Base-by-base conservation (phyloP, 148 eudicot genomes). In the Rhododendron ovatum region DNA sequence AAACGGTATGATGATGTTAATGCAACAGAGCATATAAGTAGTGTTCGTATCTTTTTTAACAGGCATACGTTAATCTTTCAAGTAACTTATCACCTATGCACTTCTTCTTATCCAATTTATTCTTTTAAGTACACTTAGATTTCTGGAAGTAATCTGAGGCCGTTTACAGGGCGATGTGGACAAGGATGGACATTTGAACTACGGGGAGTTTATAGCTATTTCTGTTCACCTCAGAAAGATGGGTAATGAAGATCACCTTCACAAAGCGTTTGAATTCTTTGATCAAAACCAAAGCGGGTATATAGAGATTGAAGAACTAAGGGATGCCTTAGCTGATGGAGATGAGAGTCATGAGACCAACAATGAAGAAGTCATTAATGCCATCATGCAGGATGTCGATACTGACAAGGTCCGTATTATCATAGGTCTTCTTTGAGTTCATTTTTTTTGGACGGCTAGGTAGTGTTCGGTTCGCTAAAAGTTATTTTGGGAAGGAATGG, bases 381-480 rank as follows among this genome's bases (percentile, higher is more conserved):
- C 96, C 82, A 95, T 95, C 45, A 95, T 93, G 96, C 94, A 93
- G 69, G 96, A 95, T 78, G 98, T 95, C 14, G 98, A 95, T 81
- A 95, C 94, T 9, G 96, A 93, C 87, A 93, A 93, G 96, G 98
- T 95, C 37, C 79, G 73, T 67, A 59, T 30, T 86, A 73, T 78
- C 45, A 74, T 17, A 67, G 22, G 17, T 53, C 81, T 82, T 69
- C 33, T 37, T 28, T 73, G 39, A 30, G 18, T 71, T 30, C 39
- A 13, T 30, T 69, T 69, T 13, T 69, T 78, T 28, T 86, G n/a
- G 98, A 95, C 30, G 99, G 94, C 83, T 87, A 91, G 28, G 39
- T 28, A 30, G 20, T 13, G 76, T 71, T 30, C 30, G 76, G 74
- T 67, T 67, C 0, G 15, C 33, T 26, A 11, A 3, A 12, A 69